Evolutionary conservation across 768 basidiomycete genomes (phyloP).

Genomic region (Panaeolus cyanescens): DNA sequence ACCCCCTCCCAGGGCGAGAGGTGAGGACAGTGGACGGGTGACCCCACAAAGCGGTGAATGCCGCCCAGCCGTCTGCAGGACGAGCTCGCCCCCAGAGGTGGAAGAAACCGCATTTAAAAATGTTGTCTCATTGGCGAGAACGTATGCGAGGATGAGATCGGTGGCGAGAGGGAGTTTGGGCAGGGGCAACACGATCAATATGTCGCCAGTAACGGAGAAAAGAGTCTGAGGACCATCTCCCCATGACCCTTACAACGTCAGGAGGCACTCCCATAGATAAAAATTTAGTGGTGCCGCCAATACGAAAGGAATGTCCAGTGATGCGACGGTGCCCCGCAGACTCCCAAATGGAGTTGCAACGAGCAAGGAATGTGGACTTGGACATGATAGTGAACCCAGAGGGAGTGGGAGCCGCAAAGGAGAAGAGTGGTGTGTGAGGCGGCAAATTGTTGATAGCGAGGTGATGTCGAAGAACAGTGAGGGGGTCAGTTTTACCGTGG

Average conservation of each 20-base stretch:
- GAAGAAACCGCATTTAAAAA: too few species aligned
- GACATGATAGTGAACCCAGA: constrained; percentile 11
- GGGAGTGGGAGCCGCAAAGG: constrained; percentile 5
- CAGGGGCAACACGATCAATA: constrained; percentile 21
- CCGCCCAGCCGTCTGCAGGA: too few species aligned
- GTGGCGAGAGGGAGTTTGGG: too few species aligned
- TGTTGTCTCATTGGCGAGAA: too few species aligned
- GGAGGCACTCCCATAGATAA: constrained; percentile 29
- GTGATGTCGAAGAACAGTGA: constrained; percentile 14
- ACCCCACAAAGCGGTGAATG: too few species aligned
- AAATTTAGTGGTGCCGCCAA: constrained; percentile 35
- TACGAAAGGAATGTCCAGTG: constrained; percentile 34
- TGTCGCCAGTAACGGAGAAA: constrained; percentile 34
- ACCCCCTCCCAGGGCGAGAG: too few species aligned
- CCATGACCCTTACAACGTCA: constrained; percentile 29
- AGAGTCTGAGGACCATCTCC: constrained; percentile 34
- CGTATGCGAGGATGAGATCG: too few species aligned
- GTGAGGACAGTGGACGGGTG: too few species aligned
- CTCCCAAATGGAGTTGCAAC: constrained; percentile 28
- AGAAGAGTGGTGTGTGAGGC: constrained; percentile 14
- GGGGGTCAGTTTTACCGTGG: constrained; percentile 15
- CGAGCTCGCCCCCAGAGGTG: too few species aligned
- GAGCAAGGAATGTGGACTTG: constrained; percentile 13
- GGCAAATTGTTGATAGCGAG: constrained; percentile 9
- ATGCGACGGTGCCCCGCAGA: constrained; percentile 10